Conservation (phyloP, 768 basidiomycete species). For the Termitomyces sp. region DNA sequence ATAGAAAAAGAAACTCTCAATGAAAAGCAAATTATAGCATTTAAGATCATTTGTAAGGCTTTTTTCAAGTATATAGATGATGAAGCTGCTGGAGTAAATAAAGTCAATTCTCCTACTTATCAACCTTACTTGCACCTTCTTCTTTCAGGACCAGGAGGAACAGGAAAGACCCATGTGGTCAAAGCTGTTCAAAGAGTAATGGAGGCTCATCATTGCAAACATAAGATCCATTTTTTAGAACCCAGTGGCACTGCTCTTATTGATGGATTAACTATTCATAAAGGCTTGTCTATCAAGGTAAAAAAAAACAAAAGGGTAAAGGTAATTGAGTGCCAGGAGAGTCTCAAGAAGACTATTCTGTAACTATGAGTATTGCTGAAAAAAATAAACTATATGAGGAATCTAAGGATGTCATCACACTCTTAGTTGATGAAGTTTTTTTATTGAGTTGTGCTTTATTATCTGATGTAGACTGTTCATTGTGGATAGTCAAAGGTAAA, state of each 20-base stretch:
- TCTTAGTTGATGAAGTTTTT: conserved; percentile 28
- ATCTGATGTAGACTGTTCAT: conserved; percentile 23
- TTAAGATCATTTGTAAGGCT: not conserved
- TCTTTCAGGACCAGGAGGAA: conserved; percentile 25
- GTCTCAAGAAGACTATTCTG: not conserved
- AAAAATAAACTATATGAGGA: conserved; percentile 15
- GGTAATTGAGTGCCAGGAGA: conserved; percentile 10
- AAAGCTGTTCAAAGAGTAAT: conserved; percentile 21
- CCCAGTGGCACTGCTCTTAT: conserved; percentile 13
- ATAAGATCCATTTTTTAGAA: conserved; percentile 22
- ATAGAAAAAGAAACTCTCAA: not conserved
- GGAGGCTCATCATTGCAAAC: conserved; percentile 13
- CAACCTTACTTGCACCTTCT: not conserved
- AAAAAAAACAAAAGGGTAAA: conserved; percentile 11
- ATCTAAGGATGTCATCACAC: conserved; percentile 20
- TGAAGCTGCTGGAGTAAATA: not conserved
- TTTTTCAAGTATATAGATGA: conserved; percentile 1
- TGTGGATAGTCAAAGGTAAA: conserved; percentile 19
- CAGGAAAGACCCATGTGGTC: conserved; percentile 29
- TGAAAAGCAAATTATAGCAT: not conserved
- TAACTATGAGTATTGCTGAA: conserved; percentile 14
- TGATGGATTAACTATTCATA: too few relatives aligned
- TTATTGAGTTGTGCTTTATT: conserved; percentile 19
- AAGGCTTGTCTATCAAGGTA: too few relatives aligned
- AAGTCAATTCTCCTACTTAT: not conserved